Conservation (phyloP, 169 alveolate species). For the Prorocentrum cordatum region DNA sequence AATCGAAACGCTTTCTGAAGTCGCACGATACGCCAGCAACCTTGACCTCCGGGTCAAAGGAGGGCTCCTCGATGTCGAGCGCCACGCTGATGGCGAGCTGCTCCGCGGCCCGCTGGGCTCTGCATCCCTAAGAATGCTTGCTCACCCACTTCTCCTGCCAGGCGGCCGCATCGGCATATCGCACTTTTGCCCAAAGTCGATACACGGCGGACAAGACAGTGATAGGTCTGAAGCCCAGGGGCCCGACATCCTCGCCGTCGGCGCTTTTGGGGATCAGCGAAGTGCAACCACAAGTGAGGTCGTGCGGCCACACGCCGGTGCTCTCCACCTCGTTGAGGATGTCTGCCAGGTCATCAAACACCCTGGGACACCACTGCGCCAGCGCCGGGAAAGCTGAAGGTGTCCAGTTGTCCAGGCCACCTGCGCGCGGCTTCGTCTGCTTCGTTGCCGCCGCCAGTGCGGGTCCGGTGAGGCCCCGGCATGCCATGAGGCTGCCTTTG, state of each 20-base stretch:
- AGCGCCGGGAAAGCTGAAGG: too few species aligned
- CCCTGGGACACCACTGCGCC: too few species aligned
- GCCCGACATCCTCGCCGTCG: background rate
- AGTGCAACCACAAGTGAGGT: background rate
- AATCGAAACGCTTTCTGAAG: background rate
- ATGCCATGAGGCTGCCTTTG: too few species aligned
- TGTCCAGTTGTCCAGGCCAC: too few species aligned
- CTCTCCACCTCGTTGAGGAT: too few species aligned
- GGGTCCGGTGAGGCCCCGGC: too few species aligned
- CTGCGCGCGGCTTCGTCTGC: too few species aligned
- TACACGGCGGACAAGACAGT: background rate
- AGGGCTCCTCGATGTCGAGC: background rate
- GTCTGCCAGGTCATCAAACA: too few species aligned
- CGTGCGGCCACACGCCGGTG: too few species aligned
- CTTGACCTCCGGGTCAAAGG: too few species aligned
- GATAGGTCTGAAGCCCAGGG: background rate
- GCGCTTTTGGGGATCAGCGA: background rate
- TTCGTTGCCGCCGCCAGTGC: too few species aligned
- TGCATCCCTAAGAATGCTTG: background rate
- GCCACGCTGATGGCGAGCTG: background rate
- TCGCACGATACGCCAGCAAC: background rate
- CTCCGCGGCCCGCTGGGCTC: background rate
- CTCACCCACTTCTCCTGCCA: background rate
- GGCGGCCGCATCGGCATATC: background rate
- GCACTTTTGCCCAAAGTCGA: background rate